Evolutionary conservation across 495 filamentous ascomycete genomes (phyloP), one percentile per base, ranked within the genome.

Genomic region (Lophium mytilinum): DNA sequence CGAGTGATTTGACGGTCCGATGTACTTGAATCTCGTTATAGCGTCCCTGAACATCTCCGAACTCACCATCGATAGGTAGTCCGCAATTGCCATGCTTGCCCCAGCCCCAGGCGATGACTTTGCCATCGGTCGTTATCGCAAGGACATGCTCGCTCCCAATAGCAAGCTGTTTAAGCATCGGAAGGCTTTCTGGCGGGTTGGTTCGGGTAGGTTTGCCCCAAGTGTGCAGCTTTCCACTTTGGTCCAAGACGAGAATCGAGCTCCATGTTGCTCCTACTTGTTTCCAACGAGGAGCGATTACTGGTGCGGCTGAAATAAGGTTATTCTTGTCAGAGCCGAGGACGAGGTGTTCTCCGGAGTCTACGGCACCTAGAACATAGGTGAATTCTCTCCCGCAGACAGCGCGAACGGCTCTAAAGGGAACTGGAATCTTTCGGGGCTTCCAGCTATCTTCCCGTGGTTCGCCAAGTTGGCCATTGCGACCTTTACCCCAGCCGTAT

Each of bases 41-140:
- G 14, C 45, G 7, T 9, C 41, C 41, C 9, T 15, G 8, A 14
- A 45, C 41, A 45, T 45, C 41, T 9, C 14, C 14, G 19, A 17
- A 17, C 41, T 15, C 15, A 14, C 12, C 19, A 48, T 30, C 24
- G 6, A 48, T 30, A 30, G 7, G 15, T 24, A 14, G 14, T 48
- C 93, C 93, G 69, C 93, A 97, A 71, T 97, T 97, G 10, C 93
- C 93, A 78, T 98, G 93, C 73, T 96, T 89, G 1, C 90, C 90
- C 92, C 93, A 98, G 14, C 93, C 93, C 87, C 90, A 96, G 3
- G 84, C 79, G 39, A 89, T 68, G 11, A 96, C 71, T 18, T 65
- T 71, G 0, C 81, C 80, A 48, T 78, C 74, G n/a, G 70, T 72
- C 3, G 83, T 78, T 33, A 90, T 63, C 9, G 81, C 88, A 59